Evolutionary conservation across 2,329 filamentous ascomycete species (phyloP), one percentile per base, ranked within the genome.

Genomic region (Epichloe baconii): DNA sequence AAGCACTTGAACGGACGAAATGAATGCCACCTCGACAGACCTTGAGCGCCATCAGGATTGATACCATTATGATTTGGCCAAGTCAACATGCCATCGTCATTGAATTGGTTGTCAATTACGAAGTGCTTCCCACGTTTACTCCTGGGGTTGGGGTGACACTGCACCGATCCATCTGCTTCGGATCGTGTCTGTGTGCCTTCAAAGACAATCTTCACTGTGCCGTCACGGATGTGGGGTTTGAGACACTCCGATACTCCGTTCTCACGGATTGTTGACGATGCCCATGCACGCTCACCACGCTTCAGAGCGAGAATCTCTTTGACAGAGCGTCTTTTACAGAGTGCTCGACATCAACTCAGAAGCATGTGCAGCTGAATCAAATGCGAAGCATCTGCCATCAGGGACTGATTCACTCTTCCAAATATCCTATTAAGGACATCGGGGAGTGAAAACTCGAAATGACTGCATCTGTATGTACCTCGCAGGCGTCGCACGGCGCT

Each of bases 81-180:
- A 43, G 17, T 49, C 26, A 19, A 42, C 8, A 43, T 23, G 6
- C 23, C 19, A 12, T 48, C n/a, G 15, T 23, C 17, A 37, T 14
- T 26, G 3, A 21, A 37, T 15, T 35, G 23, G n/a, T 34, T 15
- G 43, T 44, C 34, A 48, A 43, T 42, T 31, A 31, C 26, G 26
- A 8, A 31, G 26, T 17, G 38, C 23, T 23, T 52, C 26, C 43
- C 47, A 50, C 49, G 49, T 50, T 55, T 44, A 36, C 37, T 46
- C 11, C 37, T 35, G 26, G 49, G 34, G 11, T 51, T 43, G 37
- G 5, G n/a, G 44, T 51, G 31, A 43, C 38, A 51, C 38, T n/a
- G 49, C 44, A 26, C 37, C 21, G 17, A 14, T 5, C 26, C 44
- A 41, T 51, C 44, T 41, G 41, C 48, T 31, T 45, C 8, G 8